phyloP scores from a whole-genome alignment of 1,284 basidiomycete species.

The Ceratorhiza oryzae-sativae region DNA sequence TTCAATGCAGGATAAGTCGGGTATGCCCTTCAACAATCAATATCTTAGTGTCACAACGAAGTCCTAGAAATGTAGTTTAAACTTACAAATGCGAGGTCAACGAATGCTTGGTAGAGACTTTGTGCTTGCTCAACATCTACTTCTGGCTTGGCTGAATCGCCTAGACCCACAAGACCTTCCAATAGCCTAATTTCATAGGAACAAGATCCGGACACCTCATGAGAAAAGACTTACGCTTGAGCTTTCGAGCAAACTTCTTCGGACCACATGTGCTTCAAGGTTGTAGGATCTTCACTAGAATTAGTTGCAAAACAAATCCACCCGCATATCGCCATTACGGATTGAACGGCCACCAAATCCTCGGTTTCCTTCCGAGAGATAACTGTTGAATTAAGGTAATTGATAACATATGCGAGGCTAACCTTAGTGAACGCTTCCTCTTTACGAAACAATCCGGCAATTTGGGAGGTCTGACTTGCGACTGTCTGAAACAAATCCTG shows the following conservation, averaged over 20 bases:
- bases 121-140: not conserved
- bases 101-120: not conserved
- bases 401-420: no score
- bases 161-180: not conserved
- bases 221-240: not conserved
- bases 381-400: no score
- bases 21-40: not conserved
- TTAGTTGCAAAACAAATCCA: not conserved
- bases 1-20: not conserved
- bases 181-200: not conserved
- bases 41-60: no score
- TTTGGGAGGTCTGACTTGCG: no score
- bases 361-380: not conserved
- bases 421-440: no score
- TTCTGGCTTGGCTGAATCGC: not conserved
- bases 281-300: not conserved
- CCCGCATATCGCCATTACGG: not conserved
- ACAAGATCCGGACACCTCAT: not conserved
- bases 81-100: not conserved
- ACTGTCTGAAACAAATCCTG: not conserved
- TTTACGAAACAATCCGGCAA: no score
- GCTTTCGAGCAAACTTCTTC: not conserved
- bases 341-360: not conserved
- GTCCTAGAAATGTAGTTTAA: not conserved
- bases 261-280: not conserved